Evolutionary conservation across 495 filamentous ascomycete genomes (phyloP).

Genomic region (Aspergillus incahuasiensis): DNA sequence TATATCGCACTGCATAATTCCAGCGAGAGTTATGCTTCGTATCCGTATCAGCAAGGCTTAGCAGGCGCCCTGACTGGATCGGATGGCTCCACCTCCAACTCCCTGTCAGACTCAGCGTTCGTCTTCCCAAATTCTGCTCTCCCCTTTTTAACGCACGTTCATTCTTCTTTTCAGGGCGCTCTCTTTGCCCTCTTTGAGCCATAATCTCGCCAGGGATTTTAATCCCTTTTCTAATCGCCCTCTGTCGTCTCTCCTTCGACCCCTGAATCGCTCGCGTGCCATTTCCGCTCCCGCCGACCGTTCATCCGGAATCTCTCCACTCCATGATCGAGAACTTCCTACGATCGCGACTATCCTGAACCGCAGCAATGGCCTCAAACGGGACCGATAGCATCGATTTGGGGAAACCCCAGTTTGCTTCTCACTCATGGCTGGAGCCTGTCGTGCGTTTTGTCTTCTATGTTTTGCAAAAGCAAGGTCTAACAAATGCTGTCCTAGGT

Average conservation of each 20-base stretch:
- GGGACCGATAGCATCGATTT: constrained; percentile 15
- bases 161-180: neutral
- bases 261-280: neutral
- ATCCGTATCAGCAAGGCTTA: no score
- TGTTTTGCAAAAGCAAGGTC: neutral
- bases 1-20: no score
- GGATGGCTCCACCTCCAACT: neutral
- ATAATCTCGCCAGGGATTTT: neutral
- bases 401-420: constrained; percentile 31
- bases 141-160: neutral
- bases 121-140: neutral
- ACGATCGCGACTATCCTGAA: neutral
- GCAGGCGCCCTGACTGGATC: no score
- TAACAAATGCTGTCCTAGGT: constrained; percentile 34
- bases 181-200: neutral
- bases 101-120: neutral
- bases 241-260: neutral
- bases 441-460: constrained; percentile 37
- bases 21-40: no score
- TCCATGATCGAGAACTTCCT: no score
- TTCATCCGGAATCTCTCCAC: no score
- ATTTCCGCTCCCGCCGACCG: neutral
- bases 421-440: constrained; percentile 53
- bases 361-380: neutral
- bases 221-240: neutral